Evolutionary conservation across 345 rosid genomes (phyloP).

Genomic region (Camelina neglecta): DNA sequence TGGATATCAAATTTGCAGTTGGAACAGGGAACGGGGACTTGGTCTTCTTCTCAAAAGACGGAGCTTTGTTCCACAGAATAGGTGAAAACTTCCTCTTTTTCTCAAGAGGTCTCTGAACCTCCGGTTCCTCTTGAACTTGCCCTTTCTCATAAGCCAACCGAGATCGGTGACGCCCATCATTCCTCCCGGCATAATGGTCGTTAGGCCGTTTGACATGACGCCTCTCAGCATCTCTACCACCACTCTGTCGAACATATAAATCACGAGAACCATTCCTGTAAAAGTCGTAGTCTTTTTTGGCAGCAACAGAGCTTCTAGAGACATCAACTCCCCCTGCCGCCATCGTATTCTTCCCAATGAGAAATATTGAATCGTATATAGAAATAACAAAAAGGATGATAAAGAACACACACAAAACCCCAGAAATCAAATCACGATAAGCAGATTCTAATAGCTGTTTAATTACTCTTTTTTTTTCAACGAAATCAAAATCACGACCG

Average conservation of each 20-base stretch:
- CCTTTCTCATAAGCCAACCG: constrained; percentile 28
- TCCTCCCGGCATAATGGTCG: constrained; percentile 22
- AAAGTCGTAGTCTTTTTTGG: constrained; percentile 44
- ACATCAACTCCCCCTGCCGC: constrained; percentile 73
- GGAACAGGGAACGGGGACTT: constrained; percentile 29
- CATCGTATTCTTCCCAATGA: constrained; percentile 69
- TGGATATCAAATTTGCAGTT: constrained; percentile 18
- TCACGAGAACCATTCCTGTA: constrained; percentile 43
- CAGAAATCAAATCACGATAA: constrained; percentile 35
- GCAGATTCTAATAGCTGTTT: constrained; percentile 20
- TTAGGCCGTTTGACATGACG: constrained; percentile 24
- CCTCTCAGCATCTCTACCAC: constrained; percentile 32
- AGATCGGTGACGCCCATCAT: constrained; percentile 24
- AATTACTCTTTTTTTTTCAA: constrained; percentile 14
- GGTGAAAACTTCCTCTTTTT: constrained; percentile 77
- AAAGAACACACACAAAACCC: not conserved
- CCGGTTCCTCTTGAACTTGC: constrained; percentile 31
- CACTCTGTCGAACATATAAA: constrained; percentile 20
- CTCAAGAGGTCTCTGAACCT: constrained; percentile 47
- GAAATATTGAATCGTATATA: constrained; percentile 46
- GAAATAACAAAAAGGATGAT: constrained; percentile 9
- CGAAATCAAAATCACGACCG: constrained; percentile 1
- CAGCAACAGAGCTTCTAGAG: constrained; percentile 52
- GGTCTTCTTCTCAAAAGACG: constrained; percentile 20
- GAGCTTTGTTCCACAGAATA: constrained; percentile 51